A percentile compares a stretch with the other conserved stretches of the same genome.
Evolutionary conservation across 2,329 filamentous ascomycete genomes (phyloP).

Genomic region (Claviceps capensis): DNA sequence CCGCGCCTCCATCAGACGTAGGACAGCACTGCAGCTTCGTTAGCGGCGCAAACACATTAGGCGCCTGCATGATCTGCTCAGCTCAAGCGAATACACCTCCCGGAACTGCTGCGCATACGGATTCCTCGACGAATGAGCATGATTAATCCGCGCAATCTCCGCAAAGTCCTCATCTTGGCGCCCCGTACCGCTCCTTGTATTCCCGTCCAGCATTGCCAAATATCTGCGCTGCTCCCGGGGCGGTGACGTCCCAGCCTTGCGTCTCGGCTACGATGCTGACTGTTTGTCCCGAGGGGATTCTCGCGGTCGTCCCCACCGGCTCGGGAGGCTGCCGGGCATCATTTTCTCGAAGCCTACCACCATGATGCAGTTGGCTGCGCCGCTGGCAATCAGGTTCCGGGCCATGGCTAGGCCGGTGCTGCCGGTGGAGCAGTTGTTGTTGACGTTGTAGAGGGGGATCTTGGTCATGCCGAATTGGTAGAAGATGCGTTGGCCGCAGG

Average conservation of each 20-base stretch:
- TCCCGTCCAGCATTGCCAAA: conserved; percentile 90
- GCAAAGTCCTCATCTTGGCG: conserved; percentile 77
- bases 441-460: conserved; percentile 95
- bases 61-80: conserved; percentile 62
- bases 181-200: conserved; percentile 93
- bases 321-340: conserved; percentile 77
- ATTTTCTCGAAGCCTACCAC: conserved; percentile 98
- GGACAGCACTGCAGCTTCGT: conserved; percentile 99
- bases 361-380: conserved; percentile 74
- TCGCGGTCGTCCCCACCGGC: conserved; percentile 74
- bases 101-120: conserved; percentile 98
- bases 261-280: conserved; percentile 72
- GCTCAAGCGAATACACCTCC: conserved; percentile 76
- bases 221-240: conserved; percentile 78
- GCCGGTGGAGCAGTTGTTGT: conserved; percentile 98
- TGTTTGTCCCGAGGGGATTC: conserved; percentile 62
- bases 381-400: conserved; percentile 63
- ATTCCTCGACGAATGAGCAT: conserved; percentile 81
- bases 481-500: conserved; percentile 90
- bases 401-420: conserved; percentile 80
- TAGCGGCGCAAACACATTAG: conserved; percentile 72
- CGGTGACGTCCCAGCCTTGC: conserved; percentile 67
- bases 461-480: conserved; percentile 97
- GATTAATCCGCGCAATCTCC: conserved; percentile 87
- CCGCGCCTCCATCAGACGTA: conserved; percentile 83